These are phyloP conservation scores for Fusarium secorum DNA, from an alignment of 2,329 filamentous ascomycete genomes.

Conservation along the genomic window DNA sequence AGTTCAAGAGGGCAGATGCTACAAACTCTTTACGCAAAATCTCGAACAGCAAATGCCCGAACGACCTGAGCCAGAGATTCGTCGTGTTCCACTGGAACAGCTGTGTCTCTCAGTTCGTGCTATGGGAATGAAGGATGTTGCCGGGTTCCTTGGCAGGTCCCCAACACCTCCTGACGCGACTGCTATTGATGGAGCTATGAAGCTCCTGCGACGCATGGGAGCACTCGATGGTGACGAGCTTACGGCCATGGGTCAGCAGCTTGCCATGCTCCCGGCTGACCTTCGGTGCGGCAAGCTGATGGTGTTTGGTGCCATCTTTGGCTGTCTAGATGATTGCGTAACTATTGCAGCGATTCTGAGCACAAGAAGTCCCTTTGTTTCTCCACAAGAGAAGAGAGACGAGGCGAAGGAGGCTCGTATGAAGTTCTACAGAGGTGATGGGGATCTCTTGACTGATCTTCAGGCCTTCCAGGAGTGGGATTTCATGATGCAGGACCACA, in stretches of 20 bases:
- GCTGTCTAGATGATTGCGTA: conserved; percentile 86
- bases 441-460: conserved; percentile 88
- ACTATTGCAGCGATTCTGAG: conserved; percentile 94
- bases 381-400: conserved; percentile 82
- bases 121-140: conserved; percentile 88
- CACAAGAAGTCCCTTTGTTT: conserved; percentile 84
- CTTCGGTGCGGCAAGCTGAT: conserved; percentile 92
- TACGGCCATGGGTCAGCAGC: conserved; percentile 88
- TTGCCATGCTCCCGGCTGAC: conserved; percentile 95
- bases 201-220: conserved; percentile 82
- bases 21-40: conserved; percentile 91
- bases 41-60: conserved; percentile 88
- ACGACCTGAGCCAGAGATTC: conserved; percentile 91
- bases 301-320: conserved; percentile 93
- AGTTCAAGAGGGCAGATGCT: conserved; percentile 90
- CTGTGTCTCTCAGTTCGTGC: conserved; percentile 93
- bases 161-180: conserved; percentile 86
- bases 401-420: conserved; percentile 79
- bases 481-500: conserved; percentile 65
- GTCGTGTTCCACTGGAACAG: conserved; percentile 91
- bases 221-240: conserved; percentile 86
- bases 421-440: conserved; percentile 78
- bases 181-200: conserved; percentile 86
- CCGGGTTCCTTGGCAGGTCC: conserved; percentile 81
- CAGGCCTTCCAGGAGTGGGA: conserved; percentile 85